Base-by-base conservation (phyloP, 495 filamentous ascomycete genomes). In the Penicillium flavigenum region DNA sequence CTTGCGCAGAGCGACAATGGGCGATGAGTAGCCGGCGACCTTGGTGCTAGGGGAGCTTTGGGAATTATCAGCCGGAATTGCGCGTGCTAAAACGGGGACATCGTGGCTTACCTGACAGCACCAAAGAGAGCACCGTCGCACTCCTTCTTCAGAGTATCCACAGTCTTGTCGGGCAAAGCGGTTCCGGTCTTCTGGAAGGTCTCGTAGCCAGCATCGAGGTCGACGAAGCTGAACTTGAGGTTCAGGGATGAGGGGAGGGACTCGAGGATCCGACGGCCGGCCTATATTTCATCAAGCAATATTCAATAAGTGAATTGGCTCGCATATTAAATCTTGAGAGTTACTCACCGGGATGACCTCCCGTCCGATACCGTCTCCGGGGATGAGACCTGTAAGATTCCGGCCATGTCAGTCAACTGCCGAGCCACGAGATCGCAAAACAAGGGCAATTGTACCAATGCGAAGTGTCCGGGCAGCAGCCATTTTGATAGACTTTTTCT, bases 81-180 rank as follows among this genome's bases (percentile, higher is more conserved):
- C 42, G 8, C 22, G 19, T n/a, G 22, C 3, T 10, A 16, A n/a
- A 20, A 20, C 1, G 27, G 22, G 1, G 26, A 34, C 3, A 20
- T 22, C 22, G 4, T 22, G 32, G 2, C 44, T 62, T 72, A 84
- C 77, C 86, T 90, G 65, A 98, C 94, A 60, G 94, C 94, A 62
- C 94, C 94, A 73, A 98, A 98, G 45, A 98, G 84, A 52, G 93
- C 94, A 68, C 92, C 94, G 73, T 98, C 88, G 75, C 94, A 98
- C 72, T 95, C 92, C 59, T 84, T 80, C 77, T 88, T 87, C 56
- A 98, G 81, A 20, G 83, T 83, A 32, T 91, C 85, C 50, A 98
- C 88, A 4, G 94, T 98, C 78, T 85, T 86, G 59, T 96, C 90
- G 34, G 94, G 94, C 19, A 98, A 80, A 7, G 94, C 94, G 39